phyloP scores from a whole-genome alignment of 2,329 filamentous ascomycete species.

The Botrytis sinoallii region DNA sequence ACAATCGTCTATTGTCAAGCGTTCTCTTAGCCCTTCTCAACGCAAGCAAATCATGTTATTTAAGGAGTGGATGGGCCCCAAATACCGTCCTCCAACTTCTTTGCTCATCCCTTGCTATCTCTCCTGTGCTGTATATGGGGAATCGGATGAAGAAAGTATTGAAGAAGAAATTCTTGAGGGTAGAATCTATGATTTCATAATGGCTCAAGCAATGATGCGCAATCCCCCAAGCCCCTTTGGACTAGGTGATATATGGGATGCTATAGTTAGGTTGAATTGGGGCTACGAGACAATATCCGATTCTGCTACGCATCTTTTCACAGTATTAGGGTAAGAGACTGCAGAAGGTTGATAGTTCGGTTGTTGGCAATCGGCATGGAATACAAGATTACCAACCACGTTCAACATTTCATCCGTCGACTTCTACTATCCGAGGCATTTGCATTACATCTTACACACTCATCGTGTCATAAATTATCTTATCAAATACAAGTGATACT shows the following conservation, averaged over 20 bases:
- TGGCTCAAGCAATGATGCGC: rapidly evolving
- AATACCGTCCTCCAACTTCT: neutral
- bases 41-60: neutral
- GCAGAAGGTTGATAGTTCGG: too few species aligned
- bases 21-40: neutral
- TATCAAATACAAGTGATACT: neutral
- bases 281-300: neutral
- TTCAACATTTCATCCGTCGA: neutral
- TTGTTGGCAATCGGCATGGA: neutral
- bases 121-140: neutral
- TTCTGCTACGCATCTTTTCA: neutral
- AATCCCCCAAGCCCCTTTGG: neutral
- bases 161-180: neutral
- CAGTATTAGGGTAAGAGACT: neutral
- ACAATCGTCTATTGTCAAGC: rapidly evolving
- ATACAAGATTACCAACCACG: neutral
- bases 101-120: neutral
- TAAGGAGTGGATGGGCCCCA: neutral
- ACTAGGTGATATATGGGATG: neutral
- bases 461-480: neutral
- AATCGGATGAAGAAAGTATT: neutral
- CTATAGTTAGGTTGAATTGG: rapidly evolving
- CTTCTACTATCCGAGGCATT: neutral
- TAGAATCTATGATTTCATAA: neutral
- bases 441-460: neutral